Base-by-base conservation (phyloP, 2,329 filamentous ascomycete species). In the Spiromastix sp. region DNA sequence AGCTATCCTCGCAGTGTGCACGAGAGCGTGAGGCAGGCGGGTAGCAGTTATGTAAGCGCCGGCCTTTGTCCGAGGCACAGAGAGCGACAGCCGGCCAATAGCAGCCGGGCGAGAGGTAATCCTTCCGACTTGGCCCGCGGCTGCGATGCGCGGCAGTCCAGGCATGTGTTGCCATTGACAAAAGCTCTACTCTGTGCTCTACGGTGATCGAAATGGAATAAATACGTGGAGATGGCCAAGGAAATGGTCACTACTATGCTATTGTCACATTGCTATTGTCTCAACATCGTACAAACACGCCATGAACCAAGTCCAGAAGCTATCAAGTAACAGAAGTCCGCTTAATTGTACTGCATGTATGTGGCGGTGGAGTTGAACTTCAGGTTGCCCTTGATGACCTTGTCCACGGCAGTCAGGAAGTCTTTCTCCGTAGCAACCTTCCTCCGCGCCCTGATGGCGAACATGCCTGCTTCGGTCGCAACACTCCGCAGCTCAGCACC, bases 391-490 rank as follows among this genome's bases (percentile, higher is more conserved):
- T 95, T 94, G 70, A 96, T 96, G 45, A 98, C 91, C 77, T 98
- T 98, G 71, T 98, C 91, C 42, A 98, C 91, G 2, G 91, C 89
- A 39, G 85, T 87, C 50, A 98, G 67, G 66, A 98, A 98, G 65
- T 98, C 91, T 74, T 98, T 96, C 72, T 98, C 91, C 1, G 87
- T 89, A 0, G 91, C 91, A 11, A 98, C 85, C 82, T 98, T 98
- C 66, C 91, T 80, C 59, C 91, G 71, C 24, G 85, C 85, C 30
- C 91, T 78, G 47, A 98, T 95, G 41, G 91, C 91, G 56, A 93
- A 98, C 89, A 98, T 96, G 48, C 91, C 91, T 1, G 91, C 89
- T 64, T 98, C 91, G 6, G 91, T 98, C 48, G 91, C 94, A 42
- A 98, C 91, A 67, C 85, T 93, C 54, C 91, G 77, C 58, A 98